Evolutionary conservation across 441 rosid species (phyloP).

Genomic region (Theobroma grandiflorum): DNA sequence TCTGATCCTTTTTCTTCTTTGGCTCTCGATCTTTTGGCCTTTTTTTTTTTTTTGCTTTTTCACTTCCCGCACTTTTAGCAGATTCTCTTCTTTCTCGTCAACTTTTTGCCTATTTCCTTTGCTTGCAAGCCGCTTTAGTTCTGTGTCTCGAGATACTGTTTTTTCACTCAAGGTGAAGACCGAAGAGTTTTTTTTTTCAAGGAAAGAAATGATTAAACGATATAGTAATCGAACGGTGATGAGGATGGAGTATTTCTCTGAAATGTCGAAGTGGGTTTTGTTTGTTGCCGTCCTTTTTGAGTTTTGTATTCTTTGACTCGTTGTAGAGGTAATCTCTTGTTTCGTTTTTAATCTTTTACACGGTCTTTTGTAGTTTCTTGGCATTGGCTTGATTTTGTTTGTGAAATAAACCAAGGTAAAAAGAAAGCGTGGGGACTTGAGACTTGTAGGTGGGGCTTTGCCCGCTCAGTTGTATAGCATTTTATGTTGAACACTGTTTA

Average conservation of each 20-base stretch:
- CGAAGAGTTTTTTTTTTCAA: constrained; percentile 2
- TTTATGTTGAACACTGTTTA: constrained; percentile 34
- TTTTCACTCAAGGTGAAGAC: constrained; percentile 10
- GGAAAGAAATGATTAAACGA: constrained; percentile 22
- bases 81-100: constrained; percentile 3
- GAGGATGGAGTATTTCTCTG: constrained; percentile 22
- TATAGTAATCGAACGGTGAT: constrained; percentile 24
- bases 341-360: constrained; percentile 3
- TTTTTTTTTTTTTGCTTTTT: constrained; percentile 1
- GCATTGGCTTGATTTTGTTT: constrained; percentile 27
- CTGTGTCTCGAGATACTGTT: constrained; percentile 8
- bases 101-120: background rate
- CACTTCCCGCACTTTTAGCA: background rate
- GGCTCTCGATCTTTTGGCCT: background rate
- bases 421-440: constrained; percentile 46
- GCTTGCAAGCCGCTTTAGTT: background rate
- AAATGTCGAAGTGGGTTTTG: constrained; percentile 31
- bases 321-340: constrained; percentile 13
- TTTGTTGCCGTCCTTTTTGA: constrained; percentile 30
- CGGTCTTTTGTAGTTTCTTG: constrained; percentile 15
- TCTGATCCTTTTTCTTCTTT: background rate
- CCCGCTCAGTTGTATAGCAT: constrained; percentile 26
- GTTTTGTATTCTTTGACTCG: constrained; percentile 28
- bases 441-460: constrained; percentile 30
- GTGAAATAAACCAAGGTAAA: constrained; percentile 30